Evolutionary conservation across 495 filamentous ascomycete genomes (phyloP), one percentile per base, ranked within the genome.

Genomic region (Penicillium macrosclerotiorum): DNA sequence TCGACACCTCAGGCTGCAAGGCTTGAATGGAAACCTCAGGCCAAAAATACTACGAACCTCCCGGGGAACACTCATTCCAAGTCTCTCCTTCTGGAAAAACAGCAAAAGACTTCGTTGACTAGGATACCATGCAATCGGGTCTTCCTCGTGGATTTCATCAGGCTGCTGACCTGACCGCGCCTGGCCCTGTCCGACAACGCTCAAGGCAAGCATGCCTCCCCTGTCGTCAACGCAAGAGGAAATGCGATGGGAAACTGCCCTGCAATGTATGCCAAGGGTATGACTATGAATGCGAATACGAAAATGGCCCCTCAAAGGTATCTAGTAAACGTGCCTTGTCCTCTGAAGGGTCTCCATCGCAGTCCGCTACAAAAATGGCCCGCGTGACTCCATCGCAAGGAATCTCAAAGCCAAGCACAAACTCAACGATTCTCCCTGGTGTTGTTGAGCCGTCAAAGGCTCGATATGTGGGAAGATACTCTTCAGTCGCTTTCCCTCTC

Each of bases 141-240:
- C n/a, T n/a, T 36, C 17, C 17, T 19, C 33, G 18, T 12, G 3
- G 22, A 18, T 5, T 8, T 36, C 8, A 19, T 12, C 9, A 5
- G 11, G 17, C 17, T 36, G 18, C 17, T 5, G 6, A 16, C 17
- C 22, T 19, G 8, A 9, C 33, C 9, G 3, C 18, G n/a, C 17
- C 33, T 8, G 55, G 45, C 9, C 46, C 47, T 18, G 46, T 51
- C 25, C 55, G 59, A 24, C 51, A 62, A 38, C 48, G 59, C 14
- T 55, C 55, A 16, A 55, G 67, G 19, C 65, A 64, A 32, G 71
- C 69, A 16, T 74, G 71, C 52, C 47, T 61, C 5, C 66, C 69
- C 7, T 74, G 71, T 44, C 62, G 69, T 5, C 55, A 68, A 29
- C 57, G 69, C 22, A 74, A 74, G 46, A 62, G 68, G 14, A 72